Conservation (phyloP, 2,329 filamentous ascomycete genomes). For the Xylaria sp. region DNA sequence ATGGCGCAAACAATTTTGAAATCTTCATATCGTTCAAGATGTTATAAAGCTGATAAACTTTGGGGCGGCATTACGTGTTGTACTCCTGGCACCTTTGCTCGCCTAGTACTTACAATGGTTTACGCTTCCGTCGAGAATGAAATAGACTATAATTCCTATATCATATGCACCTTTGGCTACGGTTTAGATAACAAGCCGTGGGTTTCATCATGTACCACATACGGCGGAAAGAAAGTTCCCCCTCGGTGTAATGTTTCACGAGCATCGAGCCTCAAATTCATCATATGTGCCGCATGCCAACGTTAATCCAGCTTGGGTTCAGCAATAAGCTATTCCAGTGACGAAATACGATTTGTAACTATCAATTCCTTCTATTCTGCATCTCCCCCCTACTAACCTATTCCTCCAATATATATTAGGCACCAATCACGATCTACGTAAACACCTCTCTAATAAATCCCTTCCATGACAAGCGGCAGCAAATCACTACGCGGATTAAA, state of each 20-base stretch:
- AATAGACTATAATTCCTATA: slow-evolving; percentile 35
- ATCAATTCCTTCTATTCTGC: background rate
- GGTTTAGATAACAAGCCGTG: slow-evolving; percentile 36
- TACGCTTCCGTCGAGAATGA: slow-evolving; percentile 40
- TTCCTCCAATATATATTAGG: slow-evolving; percentile 33
- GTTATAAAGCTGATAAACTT: slow-evolving; percentile 24
- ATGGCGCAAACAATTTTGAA: slow-evolving; percentile 41
- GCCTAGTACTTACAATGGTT: slow-evolving; percentile 32
- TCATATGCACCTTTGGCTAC: slow-evolving; percentile 38
- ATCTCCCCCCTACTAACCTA: background rate
- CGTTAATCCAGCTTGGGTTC: slow-evolving; percentile 37
- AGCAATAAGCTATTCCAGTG: slow-evolving; percentile 31
- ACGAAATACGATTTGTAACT: slow-evolving; percentile 27
- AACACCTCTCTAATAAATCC: slow-evolving; percentile 34
- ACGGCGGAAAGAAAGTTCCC: slow-evolving; percentile 35
- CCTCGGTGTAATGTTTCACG: slow-evolving; percentile 39
- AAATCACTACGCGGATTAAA: slow-evolving; percentile 32
- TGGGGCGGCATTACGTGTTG: slow-evolving; percentile 40
- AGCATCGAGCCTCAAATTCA: slow-evolving; percentile 37
- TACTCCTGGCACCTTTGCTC: slow-evolving; percentile 34
- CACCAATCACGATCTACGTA: slow-evolving; percentile 32
- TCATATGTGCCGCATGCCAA: slow-evolving; percentile 37
- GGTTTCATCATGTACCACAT: slow-evolving; percentile 42
- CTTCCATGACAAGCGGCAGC: slow-evolving; percentile 39
- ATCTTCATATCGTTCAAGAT: slow-evolving; percentile 38